Evolutionary conservation across 2,329 filamentous ascomycete genomes (phyloP).

Genomic region (Neofusicoccum kwambonambiense): DNA sequence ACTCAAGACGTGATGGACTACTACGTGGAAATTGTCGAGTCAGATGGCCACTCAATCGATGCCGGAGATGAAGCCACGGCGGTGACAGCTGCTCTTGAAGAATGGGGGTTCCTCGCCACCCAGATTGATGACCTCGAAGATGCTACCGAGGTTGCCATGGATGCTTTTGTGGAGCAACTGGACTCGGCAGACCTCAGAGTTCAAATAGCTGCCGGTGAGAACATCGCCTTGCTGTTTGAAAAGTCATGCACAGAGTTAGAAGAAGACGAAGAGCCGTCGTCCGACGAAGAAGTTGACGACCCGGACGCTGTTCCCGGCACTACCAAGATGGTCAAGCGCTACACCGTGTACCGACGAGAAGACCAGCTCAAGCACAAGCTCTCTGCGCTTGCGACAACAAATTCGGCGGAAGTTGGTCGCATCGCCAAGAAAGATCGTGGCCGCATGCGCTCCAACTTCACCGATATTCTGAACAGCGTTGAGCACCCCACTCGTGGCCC

Average conservation of each 20-base stretch:
- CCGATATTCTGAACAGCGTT: slow-evolving; percentile 64
- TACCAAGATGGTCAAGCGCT: slow-evolving; percentile 57
- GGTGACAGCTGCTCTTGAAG: slow-evolving; percentile 71
- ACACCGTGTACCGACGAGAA: slow-evolving; percentile 65
- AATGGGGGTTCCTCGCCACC: slow-evolving; percentile 79
- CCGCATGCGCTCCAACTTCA: slow-evolving; percentile 63
- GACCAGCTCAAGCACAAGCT: slow-evolving; percentile 61
- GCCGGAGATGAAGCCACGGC: slow-evolving; percentile 69
- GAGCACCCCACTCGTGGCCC: slow-evolving; percentile 67
- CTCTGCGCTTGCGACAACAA: slow-evolving; percentile 58
- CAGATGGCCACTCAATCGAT: slow-evolving; percentile 71
- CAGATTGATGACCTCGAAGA: slow-evolving; percentile 72
- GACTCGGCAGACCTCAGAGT: slow-evolving; percentile 70
- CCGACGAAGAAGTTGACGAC: slow-evolving; percentile 47
- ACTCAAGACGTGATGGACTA: slow-evolving; percentile 72
- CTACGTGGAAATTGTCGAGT: slow-evolving; percentile 73
- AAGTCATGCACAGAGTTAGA: slow-evolving; percentile 61
- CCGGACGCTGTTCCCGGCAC: slow-evolving; percentile 22
- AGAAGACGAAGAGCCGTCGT: slow-evolving; percentile 53
- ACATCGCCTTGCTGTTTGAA: slow-evolving; percentile 81
- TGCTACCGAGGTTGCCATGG: slow-evolving; percentile 69
- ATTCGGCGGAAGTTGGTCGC: slow-evolving; percentile 48
- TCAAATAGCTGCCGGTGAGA: slow-evolving; percentile 73
- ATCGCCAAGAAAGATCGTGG: slow-evolving; percentile 68
- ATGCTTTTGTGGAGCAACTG: slow-evolving; percentile 82